Percentiles rank a stretch among this genome's conserved stretches.
Evolutionary conservation across 345 rosid genomes (phyloP).

Genomic region (Salix udensis): DNA sequence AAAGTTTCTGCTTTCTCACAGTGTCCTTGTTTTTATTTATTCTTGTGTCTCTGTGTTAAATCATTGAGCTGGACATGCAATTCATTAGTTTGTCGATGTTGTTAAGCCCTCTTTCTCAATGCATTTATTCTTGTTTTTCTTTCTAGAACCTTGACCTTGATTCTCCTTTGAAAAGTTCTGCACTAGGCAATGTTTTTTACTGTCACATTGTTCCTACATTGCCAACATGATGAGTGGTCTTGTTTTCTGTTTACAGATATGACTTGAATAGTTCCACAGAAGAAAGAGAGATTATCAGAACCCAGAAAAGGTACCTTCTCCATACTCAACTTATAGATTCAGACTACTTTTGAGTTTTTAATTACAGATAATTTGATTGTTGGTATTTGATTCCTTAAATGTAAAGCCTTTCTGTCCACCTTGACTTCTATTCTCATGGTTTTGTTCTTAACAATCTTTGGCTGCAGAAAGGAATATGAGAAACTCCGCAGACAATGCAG

Average conservation of each 20-base stretch:
- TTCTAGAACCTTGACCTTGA: neutral
- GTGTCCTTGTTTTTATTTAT: too few relatives aligned
- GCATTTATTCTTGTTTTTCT: neutral
- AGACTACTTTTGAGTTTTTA: slow-evolving; percentile 1
- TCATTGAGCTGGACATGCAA: neutral
- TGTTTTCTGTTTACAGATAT: slow-evolving; percentile 42
- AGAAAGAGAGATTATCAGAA: slow-evolving; percentile 63
- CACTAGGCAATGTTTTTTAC: neutral
- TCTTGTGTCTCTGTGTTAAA: neutral
- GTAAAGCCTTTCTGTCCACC: neutral
- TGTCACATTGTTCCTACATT: neutral
- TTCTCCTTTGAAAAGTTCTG: neutral
- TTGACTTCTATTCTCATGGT: slow-evolving; percentile 5
- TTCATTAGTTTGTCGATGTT: neutral
- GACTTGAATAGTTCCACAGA: slow-evolving; percentile 73
- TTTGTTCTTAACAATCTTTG: slow-evolving; percentile 8
- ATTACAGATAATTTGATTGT: neutral
- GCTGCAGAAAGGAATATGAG: slow-evolving; percentile 75
- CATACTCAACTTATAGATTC: neutral
- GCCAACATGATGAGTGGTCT: neutral
- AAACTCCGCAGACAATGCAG: slow-evolving; percentile 72
- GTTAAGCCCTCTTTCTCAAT: neutral
- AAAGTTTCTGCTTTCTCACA: neutral
- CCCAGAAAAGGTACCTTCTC: slow-evolving; percentile 55
- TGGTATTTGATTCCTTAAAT: neutral